Evolutionary conservation across 257 asterid species (phyloP), one percentile per base, ranked within the genome.

Genomic region (Petrea volubilis): DNA sequence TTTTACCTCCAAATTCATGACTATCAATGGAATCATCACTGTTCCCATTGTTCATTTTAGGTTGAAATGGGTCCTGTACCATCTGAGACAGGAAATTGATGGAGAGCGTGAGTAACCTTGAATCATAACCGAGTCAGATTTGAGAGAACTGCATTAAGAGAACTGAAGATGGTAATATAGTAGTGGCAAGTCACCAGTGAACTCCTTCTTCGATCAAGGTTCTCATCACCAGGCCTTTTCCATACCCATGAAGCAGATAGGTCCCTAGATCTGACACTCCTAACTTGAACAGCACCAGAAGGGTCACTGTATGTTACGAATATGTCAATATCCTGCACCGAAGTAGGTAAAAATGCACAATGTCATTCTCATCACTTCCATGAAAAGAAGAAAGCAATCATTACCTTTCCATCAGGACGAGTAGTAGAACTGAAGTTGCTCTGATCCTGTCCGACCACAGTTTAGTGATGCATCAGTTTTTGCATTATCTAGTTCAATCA

Each of bases 191-290:
- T 74, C 72, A 90, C 96, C 91, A 72, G 71, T 34, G 73, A 81
- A 71, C 75, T 82, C 72, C 76, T 75, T 64, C 77, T 73, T 46
- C 41, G 84, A 71, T 81, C 86, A 60, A 31, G 66, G 61, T 76
- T 77, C 72, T 70, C 82, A 74, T 78, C 83, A 51, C 66, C 80
- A 20, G 96, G 98, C 73, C 73, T 76, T 84, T 81, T 82, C 98
- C 98, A 93, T 53, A 86, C 84, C 98, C 97, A 91, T 53, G 97
- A 93, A 82, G 92, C 75, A 38, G 98, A 91, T 29, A 93, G 83
- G 80, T 89, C 86, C 77, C 78, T 84, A 64, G 96, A 87, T 61
- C 86, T 86, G 74, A 91, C 82, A 72, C 80, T 86, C 71, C 81
- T 79, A 71, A 85, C 85, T 81, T 72, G 84, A 76, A 91, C 78